Percentiles rank a stretch among this genome's conserved stretches.
Conservation (phyloP, 2,329 filamentous ascomycete genomes). For the Periconia digitata region DNA sequence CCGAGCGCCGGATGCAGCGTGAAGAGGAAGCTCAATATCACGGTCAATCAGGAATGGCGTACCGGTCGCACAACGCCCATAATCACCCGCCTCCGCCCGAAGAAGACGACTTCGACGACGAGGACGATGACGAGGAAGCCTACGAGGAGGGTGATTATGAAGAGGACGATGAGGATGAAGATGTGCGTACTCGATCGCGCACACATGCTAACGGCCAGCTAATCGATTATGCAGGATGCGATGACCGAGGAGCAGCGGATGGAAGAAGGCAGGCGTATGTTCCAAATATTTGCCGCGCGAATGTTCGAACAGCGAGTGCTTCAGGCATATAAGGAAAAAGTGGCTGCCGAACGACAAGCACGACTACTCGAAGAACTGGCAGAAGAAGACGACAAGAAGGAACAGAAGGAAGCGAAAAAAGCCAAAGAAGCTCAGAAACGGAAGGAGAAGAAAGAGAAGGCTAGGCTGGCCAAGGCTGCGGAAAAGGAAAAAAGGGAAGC, state of each 20-base stretch:
- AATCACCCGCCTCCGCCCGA: conserved; percentile 69
- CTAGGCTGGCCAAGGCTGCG: conserved; percentile 87
- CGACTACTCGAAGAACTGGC: conserved; percentile 89
- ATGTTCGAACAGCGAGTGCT: conserved; percentile 99
- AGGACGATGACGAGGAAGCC: conserved; percentile 63
- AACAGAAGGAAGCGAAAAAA: conserved; percentile 86
- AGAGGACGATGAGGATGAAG: conserved; percentile 37
- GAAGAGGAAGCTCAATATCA: conserved; percentile 79
- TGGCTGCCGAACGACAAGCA: conserved; percentile 86
- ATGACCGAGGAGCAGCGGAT: conserved; percentile 99
- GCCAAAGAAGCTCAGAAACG: conserved; percentile 92
- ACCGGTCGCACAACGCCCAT: conserved; percentile 56
- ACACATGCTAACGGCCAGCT: conserved; percentile 18
- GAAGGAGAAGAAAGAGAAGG: conserved; percentile 88
- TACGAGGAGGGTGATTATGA: conserved; percentile 61
- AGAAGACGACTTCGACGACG: conserved; percentile 77
- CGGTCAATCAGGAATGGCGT: conserved; percentile 50
- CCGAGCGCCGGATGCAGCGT: conserved; percentile 93
- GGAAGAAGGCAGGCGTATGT: conserved; percentile 98
- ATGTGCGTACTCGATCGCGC: conserved; percentile 30
- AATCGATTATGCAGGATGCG: conserved; percentile 68
- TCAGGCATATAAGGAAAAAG: conserved; percentile 96
- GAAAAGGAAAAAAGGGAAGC: conserved; percentile 86
- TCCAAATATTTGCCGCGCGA: conserved; percentile 96
- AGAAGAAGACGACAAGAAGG: conserved; percentile 75